Conservation (phyloP, 2,329 filamentous ascomycete species). For the Alternaria gaisen region DNA sequence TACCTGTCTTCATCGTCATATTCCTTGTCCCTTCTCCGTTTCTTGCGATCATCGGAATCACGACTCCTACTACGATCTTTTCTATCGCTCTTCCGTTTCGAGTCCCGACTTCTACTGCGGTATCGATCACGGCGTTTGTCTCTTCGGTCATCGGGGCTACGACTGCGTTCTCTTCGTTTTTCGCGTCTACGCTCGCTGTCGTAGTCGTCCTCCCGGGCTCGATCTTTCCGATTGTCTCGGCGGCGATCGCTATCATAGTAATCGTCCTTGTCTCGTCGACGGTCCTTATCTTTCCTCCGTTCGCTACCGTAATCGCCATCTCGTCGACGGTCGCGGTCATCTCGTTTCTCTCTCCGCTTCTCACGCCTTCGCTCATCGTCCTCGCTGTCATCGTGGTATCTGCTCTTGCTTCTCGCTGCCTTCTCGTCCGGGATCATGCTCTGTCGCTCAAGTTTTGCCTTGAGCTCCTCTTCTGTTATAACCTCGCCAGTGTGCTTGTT, state of each 20-base stretch:
- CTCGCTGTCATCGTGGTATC: slow-evolving; percentile 25
- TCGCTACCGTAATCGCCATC: slow-evolving; percentile 35
- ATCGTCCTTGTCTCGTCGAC: slow-evolving; percentile 28
- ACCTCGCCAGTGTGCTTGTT: slow-evolving; percentile 70
- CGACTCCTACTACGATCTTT: slow-evolving; percentile 29
- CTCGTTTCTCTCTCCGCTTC: slow-evolving; percentile 25
- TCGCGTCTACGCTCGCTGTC: slow-evolving; percentile 23
- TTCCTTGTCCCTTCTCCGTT: slow-evolving; percentile 37
- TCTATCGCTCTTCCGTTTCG: slow-evolving; percentile 27
- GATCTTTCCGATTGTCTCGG: slow-evolving; percentile 28
- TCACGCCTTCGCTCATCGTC: slow-evolving; percentile 29
- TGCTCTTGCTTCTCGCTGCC: slow-evolving; percentile 20
- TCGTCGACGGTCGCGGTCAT: slow-evolving; percentile 25
- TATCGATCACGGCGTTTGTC: slow-evolving; percentile 34
- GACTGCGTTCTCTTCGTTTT: slow-evolving; percentile 28
- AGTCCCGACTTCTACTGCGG: slow-evolving; percentile 37
- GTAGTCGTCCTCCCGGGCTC: slow-evolving; percentile 25
- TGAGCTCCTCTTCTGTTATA: slow-evolving; percentile 69
- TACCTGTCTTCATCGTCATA: slow-evolving; percentile 31
- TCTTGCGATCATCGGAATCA: slow-evolving; percentile 35
- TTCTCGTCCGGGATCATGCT: slow-evolving; percentile 56
- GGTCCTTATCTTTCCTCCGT: slow-evolving; percentile 26
- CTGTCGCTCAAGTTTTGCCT: slow-evolving; percentile 60
- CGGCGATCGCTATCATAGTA: slow-evolving; percentile 33
- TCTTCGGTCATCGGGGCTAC: slow-evolving; percentile 40